Evolutionary conservation across 2,329 filamentous ascomycete genomes (phyloP).

Genomic region (Chaetomium globosum): DNA sequence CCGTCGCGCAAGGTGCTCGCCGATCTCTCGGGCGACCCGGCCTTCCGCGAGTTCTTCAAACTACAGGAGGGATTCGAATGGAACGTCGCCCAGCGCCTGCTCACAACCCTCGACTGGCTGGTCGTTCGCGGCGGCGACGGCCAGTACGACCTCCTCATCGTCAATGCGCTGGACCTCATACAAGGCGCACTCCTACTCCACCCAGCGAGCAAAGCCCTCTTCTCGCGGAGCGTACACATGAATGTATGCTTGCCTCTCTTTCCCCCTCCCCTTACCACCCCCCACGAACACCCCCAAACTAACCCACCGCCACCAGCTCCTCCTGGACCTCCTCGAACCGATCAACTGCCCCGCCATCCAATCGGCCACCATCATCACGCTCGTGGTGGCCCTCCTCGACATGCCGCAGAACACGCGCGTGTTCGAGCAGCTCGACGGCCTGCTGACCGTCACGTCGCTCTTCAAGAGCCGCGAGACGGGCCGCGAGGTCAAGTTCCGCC

Average conservation of each 20-base stretch:
- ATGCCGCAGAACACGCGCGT: conserved; percentile 84
- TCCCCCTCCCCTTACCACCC: conserved; percentile 2
- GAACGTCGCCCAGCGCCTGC: conserved; percentile 87
- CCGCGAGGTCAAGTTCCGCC: conserved; percentile 87
- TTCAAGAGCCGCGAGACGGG: conserved; percentile 88
- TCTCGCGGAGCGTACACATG: conserved; percentile 90
- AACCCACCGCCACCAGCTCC: conserved; percentile 54
- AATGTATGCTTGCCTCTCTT: conserved; percentile 61
- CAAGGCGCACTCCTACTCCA: conserved; percentile 88
- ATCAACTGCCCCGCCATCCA: conserved; percentile 91
- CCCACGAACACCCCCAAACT: background rate
- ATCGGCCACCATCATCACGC: conserved; percentile 82
- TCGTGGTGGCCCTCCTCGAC: conserved; percentile 86
- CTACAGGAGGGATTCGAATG: conserved; percentile 96
- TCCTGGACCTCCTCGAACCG: conserved; percentile 91
- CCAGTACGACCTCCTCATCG: conserved; percentile 83
- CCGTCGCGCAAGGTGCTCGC: conserved; percentile 63
- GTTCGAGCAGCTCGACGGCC: conserved; percentile 88
- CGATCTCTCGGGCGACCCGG: conserved; percentile 77
- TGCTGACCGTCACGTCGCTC: conserved; percentile 86
- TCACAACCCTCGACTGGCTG: conserved; percentile 82
- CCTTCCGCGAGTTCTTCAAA: conserved; percentile 94
- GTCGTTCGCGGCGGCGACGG: conserved; percentile 80
- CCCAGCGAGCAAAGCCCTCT: conserved; percentile 83
- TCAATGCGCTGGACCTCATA: conserved; percentile 83